Conservation (phyloP, 2,329 filamentous ascomycete genomes). For the Davidsoniella virescens region DNA sequence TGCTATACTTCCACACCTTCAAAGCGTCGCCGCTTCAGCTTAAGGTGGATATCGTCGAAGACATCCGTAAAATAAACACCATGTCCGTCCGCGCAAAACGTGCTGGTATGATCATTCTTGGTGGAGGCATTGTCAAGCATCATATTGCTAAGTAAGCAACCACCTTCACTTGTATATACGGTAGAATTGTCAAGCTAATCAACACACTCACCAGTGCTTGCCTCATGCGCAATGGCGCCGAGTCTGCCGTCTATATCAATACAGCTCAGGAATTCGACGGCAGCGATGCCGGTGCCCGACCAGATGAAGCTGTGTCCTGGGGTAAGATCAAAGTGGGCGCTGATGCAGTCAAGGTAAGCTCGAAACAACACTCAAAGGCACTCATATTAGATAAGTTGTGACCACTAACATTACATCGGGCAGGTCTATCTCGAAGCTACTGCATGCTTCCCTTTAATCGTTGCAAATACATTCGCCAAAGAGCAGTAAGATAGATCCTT, state of each 20-base stretch:
- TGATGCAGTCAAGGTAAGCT: constrained; percentile 68
- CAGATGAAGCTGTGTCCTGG: constrained; percentile 96
- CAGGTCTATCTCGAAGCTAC: constrained; percentile 50
- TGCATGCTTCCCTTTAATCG: constrained; percentile 48
- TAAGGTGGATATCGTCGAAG: constrained; percentile 79
- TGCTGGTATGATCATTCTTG: constrained; percentile 88
- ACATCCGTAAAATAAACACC: constrained; percentile 85
- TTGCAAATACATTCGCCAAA: constrained; percentile 51
- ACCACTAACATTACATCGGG: neutral
- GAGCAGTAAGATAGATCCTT: constrained; percentile 18
- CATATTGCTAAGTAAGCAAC: constrained; percentile 67
- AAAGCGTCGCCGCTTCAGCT: constrained; percentile 69
- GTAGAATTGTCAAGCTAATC: neutral
- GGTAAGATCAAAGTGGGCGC: constrained; percentile 89
- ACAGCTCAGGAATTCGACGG: constrained; percentile 96
- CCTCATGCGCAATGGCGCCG: constrained; percentile 92
- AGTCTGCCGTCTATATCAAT: constrained; percentile 95
- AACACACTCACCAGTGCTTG: constrained; percentile 38
- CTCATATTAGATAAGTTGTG: neutral
- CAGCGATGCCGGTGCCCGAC: constrained; percentile 84
- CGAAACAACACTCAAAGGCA: neutral
- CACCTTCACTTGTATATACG: neutral
- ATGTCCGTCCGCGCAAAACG: constrained; percentile 75
- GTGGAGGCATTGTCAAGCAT: constrained; percentile 91
- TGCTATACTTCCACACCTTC: constrained; percentile 98